Base-by-base conservation (phyloP, 2,329 filamentous ascomycete species). In the Penicillium sp. region DNA sequence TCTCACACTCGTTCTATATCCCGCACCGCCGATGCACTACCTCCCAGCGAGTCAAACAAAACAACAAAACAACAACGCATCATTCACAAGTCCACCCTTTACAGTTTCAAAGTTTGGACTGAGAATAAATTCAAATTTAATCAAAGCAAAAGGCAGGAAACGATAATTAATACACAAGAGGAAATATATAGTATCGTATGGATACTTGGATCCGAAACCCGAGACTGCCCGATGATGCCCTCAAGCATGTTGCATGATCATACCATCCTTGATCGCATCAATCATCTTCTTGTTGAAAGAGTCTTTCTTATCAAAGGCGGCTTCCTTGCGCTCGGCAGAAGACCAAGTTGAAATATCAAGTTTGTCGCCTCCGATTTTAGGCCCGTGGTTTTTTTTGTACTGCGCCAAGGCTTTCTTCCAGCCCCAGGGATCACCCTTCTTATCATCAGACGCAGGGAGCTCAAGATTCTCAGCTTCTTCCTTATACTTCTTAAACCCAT, bases 261-360 rank as follows among this genome's bases (percentile, higher is more conserved):
- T 27, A 2, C 75, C 77, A 6, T 72, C 15, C 62, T 75, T 76
- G n/a, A 79, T 55, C 1, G 66, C 67, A 7, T 72, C 61, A 1
- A 77, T 59, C 15, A 68, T 64, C 15, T 67, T 58, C 62, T 65
- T 69, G 2, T 46, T 29, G 3, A 79, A 42, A 2, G 74, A 73
- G 45, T 79, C 76, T 56, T 73, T 76, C 1, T 66, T 60, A 5
- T 63, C 29, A 37, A 72, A 78, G 15, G 53, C 58, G 3, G 54
- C 43, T 18, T 31, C 47, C 62, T 74, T 77, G 35, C 76, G 69
- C 46, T 75, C 62, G 1, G 64, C 62, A 20, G 59, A 58, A n/a
- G 61, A 57, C 68, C 65, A 72, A 1, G 71, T 68, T 9, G 74
- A 72, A 46, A 76, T 67, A 53, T 78, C 77, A 3, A 71, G 57